Conservation (phyloP, 2,329 filamentous ascomycete genomes). For the Xylaria sp. region DNA sequence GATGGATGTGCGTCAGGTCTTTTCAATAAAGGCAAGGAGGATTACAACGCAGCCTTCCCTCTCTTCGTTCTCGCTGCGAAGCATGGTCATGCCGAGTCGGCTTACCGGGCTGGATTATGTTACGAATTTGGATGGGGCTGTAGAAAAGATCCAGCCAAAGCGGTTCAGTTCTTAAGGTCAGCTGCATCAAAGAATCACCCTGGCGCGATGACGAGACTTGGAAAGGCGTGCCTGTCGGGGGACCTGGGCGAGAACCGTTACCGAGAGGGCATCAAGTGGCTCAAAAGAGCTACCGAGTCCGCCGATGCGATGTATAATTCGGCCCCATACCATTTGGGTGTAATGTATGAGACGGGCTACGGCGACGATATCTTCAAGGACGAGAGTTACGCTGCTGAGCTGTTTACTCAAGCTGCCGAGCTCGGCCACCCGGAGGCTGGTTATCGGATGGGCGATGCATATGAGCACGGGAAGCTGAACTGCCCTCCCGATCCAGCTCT, state of each 20-base stretch:
- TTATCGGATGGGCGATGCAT: slow-evolving; percentile 92
- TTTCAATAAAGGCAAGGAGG: slow-evolving; percentile 93
- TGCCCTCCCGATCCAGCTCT: slow-evolving; percentile 92
- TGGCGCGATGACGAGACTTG: slow-evolving; percentile 91
- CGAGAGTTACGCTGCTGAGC: slow-evolving; percentile 86
- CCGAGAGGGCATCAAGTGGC: slow-evolving; percentile 93
- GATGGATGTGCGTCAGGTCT: slow-evolving; percentile 94
- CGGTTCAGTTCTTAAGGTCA: slow-evolving; percentile 90
- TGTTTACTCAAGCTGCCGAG: slow-evolving; percentile 94
- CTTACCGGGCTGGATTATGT: slow-evolving; percentile 90
- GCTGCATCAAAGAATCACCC: slow-evolving; percentile 95
- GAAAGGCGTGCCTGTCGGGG: slow-evolving; percentile 87
- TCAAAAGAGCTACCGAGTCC: slow-evolving; percentile 90
- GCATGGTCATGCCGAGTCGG: slow-evolving; percentile 96
- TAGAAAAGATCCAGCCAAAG: slow-evolving; percentile 87
- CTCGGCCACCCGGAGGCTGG: slow-evolving; percentile 88
- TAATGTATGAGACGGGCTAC: slow-evolving; percentile 91
- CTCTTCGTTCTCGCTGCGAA: slow-evolving; percentile 94
- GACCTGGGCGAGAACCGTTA: slow-evolving; percentile 90
- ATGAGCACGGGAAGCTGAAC: slow-evolving; percentile 88
- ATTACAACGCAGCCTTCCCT: slow-evolving; percentile 90
- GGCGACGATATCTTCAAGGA: slow-evolving; percentile 95
- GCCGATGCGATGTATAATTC: slow-evolving; percentile 92
- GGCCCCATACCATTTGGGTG: slow-evolving; percentile 89
- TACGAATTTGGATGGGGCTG: slow-evolving; percentile 99